Evolutionary conservation across 495 filamentous ascomycete genomes (phyloP).

Genomic region (Terfezia boudieri): DNA sequence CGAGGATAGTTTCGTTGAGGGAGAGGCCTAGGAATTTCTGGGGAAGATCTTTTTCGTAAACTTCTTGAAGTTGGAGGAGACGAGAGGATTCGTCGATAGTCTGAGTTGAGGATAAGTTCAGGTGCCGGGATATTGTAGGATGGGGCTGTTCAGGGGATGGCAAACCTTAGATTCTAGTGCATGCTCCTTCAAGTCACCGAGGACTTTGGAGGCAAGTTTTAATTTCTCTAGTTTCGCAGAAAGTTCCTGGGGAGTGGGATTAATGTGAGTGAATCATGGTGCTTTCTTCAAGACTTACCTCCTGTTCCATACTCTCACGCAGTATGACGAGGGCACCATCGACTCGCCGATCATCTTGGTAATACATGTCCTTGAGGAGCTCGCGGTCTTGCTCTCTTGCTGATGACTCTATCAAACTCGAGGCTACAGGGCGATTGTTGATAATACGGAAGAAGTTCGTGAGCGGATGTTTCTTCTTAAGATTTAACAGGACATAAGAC

Average conservation of each 20-base stretch:
- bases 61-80: slow-evolving; percentile 65
- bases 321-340: slow-evolving; percentile 78
- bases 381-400: slow-evolving; percentile 56
- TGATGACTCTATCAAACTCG: slow-evolving; percentile 68
- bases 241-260: slow-evolving; percentile 3
- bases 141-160: no score
- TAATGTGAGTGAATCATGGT: not conserved
- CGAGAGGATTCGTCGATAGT: slow-evolving; percentile 52
- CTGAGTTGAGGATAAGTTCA: not conserved
- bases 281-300: not conserved
- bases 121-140: not conserved
- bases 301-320: slow-evolving; percentile 32
- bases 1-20: slow-evolving; percentile 76
- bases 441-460: slow-evolving; percentile 85
- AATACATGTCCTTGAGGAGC: slow-evolving; percentile 84
- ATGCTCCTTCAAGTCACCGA: slow-evolving; percentile 64
- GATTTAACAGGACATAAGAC: slow-evolving; percentile 64
- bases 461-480: slow-evolving; percentile 77
- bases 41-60: slow-evolving; percentile 58
- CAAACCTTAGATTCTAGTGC: slow-evolving; percentile 40
- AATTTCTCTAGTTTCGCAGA: slow-evolving; percentile 50
- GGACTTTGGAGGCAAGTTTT: slow-evolving; percentile 54
- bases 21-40: slow-evolving; percentile 49
- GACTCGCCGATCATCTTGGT: slow-evolving; percentile 81
- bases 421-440: slow-evolving; percentile 65